Evolutionary conservation across 2,329 filamentous ascomycete genomes (phyloP).

Genomic region (Nannizziopsis arthrosporioides): DNA sequence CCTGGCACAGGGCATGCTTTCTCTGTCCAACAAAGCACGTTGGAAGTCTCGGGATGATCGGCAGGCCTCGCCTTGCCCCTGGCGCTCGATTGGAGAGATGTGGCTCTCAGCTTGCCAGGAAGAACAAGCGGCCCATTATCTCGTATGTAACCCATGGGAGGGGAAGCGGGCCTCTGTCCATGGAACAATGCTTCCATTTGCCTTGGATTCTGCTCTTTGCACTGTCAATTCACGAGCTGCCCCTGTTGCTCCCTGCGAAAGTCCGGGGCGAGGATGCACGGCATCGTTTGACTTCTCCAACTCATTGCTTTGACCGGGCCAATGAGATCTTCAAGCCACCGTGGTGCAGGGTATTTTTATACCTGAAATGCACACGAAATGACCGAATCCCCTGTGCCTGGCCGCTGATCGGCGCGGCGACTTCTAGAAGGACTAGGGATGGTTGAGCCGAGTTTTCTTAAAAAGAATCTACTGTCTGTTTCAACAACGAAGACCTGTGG

Average conservation of each 20-base stretch:
- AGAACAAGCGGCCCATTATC: not conserved
- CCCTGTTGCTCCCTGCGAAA: not conserved
- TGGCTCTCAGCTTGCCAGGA: not conserved
- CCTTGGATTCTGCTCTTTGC: not conserved
- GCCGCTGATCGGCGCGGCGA: not conserved
- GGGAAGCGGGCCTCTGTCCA: not conserved
- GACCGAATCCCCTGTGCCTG: not conserved
- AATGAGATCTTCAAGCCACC: too few relatives aligned
- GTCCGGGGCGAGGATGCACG: not conserved
- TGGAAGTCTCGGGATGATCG: not conserved
- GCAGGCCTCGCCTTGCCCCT: not conserved
- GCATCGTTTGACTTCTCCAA: too few relatives aligned
- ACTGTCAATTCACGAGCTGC: not conserved
- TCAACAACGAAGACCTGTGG: not conserved
- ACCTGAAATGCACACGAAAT: not conserved
- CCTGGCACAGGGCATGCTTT: too few relatives aligned
- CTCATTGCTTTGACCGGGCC: too few relatives aligned
- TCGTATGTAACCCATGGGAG: conserved; percentile 9
- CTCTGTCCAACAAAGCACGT: too few relatives aligned
- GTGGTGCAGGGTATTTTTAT: too few relatives aligned
- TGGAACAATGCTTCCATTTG: not conserved
- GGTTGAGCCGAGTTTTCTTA: not conserved
- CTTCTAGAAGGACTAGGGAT: conserved; percentile 4
- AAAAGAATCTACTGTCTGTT: too few relatives aligned
- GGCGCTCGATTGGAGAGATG: not conserved